phyloP scores from a whole-genome alignment of 805 yeast genomes.

The Saturnispora sekii region DNA sequence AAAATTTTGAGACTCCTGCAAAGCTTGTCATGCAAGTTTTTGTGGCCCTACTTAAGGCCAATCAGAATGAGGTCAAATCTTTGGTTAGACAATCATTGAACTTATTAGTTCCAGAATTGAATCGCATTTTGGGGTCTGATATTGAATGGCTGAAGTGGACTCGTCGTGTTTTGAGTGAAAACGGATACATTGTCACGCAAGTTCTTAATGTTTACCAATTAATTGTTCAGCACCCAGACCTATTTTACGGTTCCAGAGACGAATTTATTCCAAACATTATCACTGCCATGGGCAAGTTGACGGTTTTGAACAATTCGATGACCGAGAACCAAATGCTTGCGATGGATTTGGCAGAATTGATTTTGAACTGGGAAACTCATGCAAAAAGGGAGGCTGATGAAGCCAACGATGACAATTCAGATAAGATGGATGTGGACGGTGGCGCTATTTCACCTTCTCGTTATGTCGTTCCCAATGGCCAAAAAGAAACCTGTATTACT shows the following conservation, averaged over 20 bases:
- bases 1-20: constrained; percentile 80
- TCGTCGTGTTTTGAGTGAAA: constrained; percentile 82
- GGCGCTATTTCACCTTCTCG: constrained; percentile 8
- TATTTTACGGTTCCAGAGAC: constrained; percentile 80
- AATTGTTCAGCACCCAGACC: constrained; percentile 73
- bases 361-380: constrained; percentile 75
- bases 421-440: constrained; percentile 18
- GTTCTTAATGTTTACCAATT: constrained; percentile 84
- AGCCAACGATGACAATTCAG: constrained; percentile 7
- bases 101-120: constrained; percentile 78
- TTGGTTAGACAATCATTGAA: constrained; percentile 84
- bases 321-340: constrained; percentile 78
- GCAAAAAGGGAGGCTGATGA: constrained; percentile 13
- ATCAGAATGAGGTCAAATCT: constrained; percentile 74
- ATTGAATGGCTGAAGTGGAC: constrained; percentile 90
- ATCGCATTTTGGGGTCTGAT: constrained; percentile 52
- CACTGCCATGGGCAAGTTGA: constrained; percentile 84
- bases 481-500: constrained; percentile 83
- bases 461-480: constrained; percentile 61
- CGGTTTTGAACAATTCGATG: constrained; percentile 67
- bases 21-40: constrained; percentile 86
- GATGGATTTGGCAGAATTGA: constrained; percentile 78
- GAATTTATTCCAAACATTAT: constrained; percentile 83
- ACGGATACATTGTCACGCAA: constrained; percentile 76
- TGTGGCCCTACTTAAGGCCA: constrained; percentile 77